Percentiles rank a stretch among this genome's conserved stretches.
Evolutionary conservation across 2,329 filamentous ascomycete species (phyloP).

Genomic region (Colletotrichum filicis): DNA sequence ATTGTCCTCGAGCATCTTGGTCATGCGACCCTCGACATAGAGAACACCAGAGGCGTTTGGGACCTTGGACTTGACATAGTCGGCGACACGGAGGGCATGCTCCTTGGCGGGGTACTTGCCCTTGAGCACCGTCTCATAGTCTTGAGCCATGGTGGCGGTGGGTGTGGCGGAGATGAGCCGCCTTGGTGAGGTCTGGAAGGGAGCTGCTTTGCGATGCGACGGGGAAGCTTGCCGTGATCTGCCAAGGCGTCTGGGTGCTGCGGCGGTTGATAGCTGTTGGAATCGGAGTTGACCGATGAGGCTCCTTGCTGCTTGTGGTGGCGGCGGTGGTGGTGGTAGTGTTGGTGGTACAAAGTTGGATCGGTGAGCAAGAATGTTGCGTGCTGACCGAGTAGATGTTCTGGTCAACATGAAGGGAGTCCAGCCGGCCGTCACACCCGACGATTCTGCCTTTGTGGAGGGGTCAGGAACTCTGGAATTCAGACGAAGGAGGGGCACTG

Average conservation of each 20-base stretch:
- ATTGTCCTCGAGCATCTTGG: constrained; percentile 87
- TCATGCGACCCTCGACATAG: constrained; percentile 88
- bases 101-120: constrained; percentile 85
- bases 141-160: constrained; percentile 32
- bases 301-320: neutral
- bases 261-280: neutral
- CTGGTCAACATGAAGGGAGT: constrained; percentile 25
- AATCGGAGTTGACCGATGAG: constrained; percentile 1
- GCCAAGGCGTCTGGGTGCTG: constrained; percentile 14
- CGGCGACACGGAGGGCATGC: constrained; percentile 86
- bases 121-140: constrained; percentile 65
- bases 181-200: neutral
- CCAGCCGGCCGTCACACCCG: neutral
- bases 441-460: neutral
- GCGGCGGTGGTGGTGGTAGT: neutral
- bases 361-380: constrained; percentile 1
- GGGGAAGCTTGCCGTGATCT: neutral
- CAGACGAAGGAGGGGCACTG: constrained; percentile 30
- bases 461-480: neutral
- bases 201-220: neutral
- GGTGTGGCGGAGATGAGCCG: constrained; percentile 11
- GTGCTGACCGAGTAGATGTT: constrained; percentile 16
- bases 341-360: neutral
- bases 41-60: constrained; percentile 77
- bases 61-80: constrained; percentile 76